Evolutionary conservation across 2,329 filamentous ascomycete species (phyloP).

Genomic region (Arthroderma sp.): DNA sequence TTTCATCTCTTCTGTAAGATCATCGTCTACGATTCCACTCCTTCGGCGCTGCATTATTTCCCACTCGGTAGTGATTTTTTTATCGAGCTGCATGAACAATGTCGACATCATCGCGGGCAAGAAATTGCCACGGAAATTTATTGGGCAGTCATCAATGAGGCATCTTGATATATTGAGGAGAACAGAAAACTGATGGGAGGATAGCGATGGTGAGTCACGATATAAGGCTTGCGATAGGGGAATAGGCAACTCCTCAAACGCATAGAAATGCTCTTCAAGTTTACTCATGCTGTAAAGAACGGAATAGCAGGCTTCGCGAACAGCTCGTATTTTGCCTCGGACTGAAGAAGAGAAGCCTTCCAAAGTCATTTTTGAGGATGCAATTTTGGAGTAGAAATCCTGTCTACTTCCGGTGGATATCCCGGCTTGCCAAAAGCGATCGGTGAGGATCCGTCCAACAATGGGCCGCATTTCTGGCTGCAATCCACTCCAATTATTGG

Average conservation of each 20-base stretch:
- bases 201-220: constrained; percentile 65
- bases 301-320: constrained; percentile 86
- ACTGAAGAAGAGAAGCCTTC: constrained; percentile 93
- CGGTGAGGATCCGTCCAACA: constrained; percentile 72
- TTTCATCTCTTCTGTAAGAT: constrained; percentile 93
- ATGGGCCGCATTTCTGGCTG: constrained; percentile 63
- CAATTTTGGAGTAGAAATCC: constrained; percentile 86
- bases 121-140: constrained; percentile 63
- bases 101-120: constrained; percentile 69
- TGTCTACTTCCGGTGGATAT: constrained; percentile 93
- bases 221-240: constrained; percentile 78
- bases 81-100: constrained; percentile 75
- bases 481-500: constrained; percentile 66
- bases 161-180: constrained; percentile 77
- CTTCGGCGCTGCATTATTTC: constrained; percentile 50
- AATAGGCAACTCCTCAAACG: constrained; percentile 67
- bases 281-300: constrained; percentile 89
- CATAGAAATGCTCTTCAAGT: constrained; percentile 78
- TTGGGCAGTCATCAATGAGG: constrained; percentile 82
- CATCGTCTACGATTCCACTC: constrained; percentile 55
- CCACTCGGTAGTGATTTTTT: constrained; percentile 82
- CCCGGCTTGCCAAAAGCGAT: constrained; percentile 95
- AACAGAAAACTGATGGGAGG: constrained; percentile 88
- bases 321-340: constrained; percentile 72
- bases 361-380: constrained; percentile 74